Evolutionary conservation across 768 basidiomycete species (phyloP).

Genomic region (Lentinula sp.): DNA sequence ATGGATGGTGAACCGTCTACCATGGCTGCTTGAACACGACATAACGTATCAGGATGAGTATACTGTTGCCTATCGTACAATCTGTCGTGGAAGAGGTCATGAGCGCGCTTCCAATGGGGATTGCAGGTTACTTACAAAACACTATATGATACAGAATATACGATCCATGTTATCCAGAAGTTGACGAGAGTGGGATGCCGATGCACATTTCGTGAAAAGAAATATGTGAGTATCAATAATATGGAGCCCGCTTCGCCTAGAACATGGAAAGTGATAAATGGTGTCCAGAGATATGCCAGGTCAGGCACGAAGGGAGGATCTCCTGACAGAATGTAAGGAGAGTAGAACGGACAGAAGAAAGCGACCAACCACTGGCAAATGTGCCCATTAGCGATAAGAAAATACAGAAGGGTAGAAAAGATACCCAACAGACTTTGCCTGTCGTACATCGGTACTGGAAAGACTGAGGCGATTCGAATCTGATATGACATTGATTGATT

Average conservation of each 20-base stretch:
- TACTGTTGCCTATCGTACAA: conserved; percentile 11
- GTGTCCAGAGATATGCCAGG: conserved; percentile 23
- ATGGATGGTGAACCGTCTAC: conserved; percentile 47
- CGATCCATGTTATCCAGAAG: conserved; percentile 49
- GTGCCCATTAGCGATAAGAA: neutral
- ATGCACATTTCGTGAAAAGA: conserved; percentile 32
- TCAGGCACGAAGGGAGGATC: conserved; percentile 7
- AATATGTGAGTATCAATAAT: conserved; percentile 37
- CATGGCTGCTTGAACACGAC: conserved; percentile 47
- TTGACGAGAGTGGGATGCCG: conserved; percentile 51
- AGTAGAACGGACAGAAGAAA: neutral
- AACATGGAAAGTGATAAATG: conserved; percentile 42
- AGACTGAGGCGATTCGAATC: too few species aligned
- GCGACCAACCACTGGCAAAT: neutral
- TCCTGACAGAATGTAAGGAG: neutral
- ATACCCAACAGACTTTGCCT: neutral
- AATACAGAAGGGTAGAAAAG: neutral
- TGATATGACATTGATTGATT: too few species aligned
- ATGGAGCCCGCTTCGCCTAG: conserved; percentile 47
- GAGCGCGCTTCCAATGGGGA: neutral
- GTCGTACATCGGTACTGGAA: too few species aligned
- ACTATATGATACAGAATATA: conserved; percentile 47
- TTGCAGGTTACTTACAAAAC: conserved; percentile 35
- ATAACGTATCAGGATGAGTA: conserved; percentile 26
- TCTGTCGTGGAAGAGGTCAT: conserved; percentile 6